phyloP scores from a whole-genome alignment of 106 monocot genomes.

The Dioscorea alata region DNA sequence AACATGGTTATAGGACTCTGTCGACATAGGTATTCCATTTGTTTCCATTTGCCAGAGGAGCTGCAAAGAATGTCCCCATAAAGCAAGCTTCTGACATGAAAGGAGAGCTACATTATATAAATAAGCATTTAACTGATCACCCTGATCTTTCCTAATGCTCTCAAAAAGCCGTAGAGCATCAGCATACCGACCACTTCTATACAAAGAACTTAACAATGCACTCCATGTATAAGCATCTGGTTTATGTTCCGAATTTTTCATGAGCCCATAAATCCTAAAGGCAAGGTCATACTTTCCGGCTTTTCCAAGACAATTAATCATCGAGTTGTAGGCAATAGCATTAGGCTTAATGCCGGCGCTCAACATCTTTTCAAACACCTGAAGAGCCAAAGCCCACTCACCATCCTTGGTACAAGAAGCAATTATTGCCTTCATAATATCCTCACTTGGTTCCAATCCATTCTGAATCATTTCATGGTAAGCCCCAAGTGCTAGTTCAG shows the following conservation, averaged over 20 bases:
- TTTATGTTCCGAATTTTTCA: constrained; percentile 47
- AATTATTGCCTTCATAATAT: constrained; percentile 81
- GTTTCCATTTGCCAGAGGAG: constrained; percentile 88
- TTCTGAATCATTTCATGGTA: constrained; percentile 70
- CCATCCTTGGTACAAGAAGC: constrained; percentile 83
- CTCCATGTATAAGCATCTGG: constrained; percentile 89
- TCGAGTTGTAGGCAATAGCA: constrained; percentile 64
- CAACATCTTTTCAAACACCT: constrained; percentile 58
- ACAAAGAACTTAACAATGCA: constrained; percentile 72
- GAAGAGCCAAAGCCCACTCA: constrained; percentile 58
- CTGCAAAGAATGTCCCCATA: constrained; percentile 80
- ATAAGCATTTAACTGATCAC: constrained; percentile 35
- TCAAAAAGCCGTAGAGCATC: constrained; percentile 63
- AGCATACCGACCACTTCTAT: constrained; percentile 46
- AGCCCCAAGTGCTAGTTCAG: constrained; percentile 67
- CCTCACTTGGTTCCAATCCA: constrained; percentile 54
- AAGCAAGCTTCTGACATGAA: constrained; percentile 72
- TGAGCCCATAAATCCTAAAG: constrained; percentile 52
- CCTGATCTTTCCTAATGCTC: constrained; percentile 28
- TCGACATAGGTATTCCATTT: constrained; percentile 49
- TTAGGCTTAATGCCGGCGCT: constrained; percentile 49
- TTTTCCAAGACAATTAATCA: constrained; percentile 91
- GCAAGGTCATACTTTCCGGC: constrained; percentile 63
- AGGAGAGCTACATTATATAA: constrained; percentile 70
- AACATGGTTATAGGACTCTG: constrained; percentile 73